Conservation (phyloP, 2,329 filamentous ascomycete species). For the Epichloe gansuensis region DNA sequence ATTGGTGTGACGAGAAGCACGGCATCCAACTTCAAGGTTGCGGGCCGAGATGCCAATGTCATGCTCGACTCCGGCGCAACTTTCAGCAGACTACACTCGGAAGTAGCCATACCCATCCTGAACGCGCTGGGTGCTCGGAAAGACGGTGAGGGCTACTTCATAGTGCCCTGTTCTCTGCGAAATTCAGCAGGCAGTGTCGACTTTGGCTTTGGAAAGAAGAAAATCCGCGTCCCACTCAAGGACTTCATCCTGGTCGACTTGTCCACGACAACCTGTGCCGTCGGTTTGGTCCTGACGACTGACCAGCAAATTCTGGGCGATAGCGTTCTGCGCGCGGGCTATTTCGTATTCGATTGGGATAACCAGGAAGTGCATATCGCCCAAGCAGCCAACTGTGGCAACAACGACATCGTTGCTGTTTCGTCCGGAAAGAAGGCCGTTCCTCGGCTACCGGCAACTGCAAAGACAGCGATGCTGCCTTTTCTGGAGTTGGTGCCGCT, state of each 20-base stretch:
- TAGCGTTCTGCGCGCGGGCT: slow-evolving; percentile 30
- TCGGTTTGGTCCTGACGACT: slow-evolving; percentile 28
- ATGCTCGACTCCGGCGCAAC: slow-evolving; percentile 43
- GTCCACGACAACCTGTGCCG: slow-evolving; percentile 23
- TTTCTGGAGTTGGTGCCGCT: slow-evolving; percentile 1
- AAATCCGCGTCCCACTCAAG: slow-evolving; percentile 29
- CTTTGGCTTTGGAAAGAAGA: slow-evolving; percentile 33
- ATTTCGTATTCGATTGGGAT: slow-evolving; percentile 36
- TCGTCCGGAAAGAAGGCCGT: slow-evolving; percentile 21
- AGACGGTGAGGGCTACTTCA: slow-evolving; percentile 31
- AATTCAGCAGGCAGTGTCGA: slow-evolving; percentile 28
- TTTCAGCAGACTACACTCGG: slow-evolving; percentile 31
- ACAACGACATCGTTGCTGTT: slow-evolving; percentile 25
- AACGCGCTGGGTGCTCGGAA: slow-evolving; percentile 28
- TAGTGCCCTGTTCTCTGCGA: slow-evolving; percentile 29
- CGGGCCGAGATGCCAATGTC: slow-evolving; percentile 24
- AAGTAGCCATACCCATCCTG: slow-evolving; percentile 30
- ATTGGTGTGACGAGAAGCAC: slow-evolving; percentile 20
- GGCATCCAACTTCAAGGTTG: slow-evolving; percentile 15
- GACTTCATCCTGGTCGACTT: slow-evolving; percentile 33
- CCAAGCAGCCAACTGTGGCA: slow-evolving; percentile 28
- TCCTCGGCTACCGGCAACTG: slow-evolving; percentile 23
- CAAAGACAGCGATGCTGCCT: slow-evolving; percentile 14
- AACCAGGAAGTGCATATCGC: slow-evolving; percentile 29
- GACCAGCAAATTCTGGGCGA: slow-evolving; percentile 33